Evolutionary conservation across 2,329 filamentous ascomycete genomes (phyloP).

Genomic region (Passalora sequoiae): DNA sequence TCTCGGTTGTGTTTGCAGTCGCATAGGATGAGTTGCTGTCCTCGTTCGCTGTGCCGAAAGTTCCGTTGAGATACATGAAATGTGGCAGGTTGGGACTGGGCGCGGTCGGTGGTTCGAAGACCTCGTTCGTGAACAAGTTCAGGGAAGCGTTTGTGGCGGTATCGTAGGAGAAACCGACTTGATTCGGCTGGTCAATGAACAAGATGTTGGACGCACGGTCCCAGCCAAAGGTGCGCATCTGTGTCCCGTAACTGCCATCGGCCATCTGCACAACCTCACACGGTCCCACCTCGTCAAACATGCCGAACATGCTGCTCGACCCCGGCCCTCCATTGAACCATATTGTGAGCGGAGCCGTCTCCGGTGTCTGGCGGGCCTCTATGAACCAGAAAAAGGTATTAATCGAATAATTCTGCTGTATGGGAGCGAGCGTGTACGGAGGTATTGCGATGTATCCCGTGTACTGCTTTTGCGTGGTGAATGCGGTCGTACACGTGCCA

Average conservation of each 20-base stretch:
- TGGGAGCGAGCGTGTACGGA: conserved; percentile 43
- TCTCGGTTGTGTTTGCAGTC: conserved; percentile 33
- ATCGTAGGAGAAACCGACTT: conserved; percentile 66
- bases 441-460: conserved; percentile 62
- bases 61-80: conserved; percentile 55
- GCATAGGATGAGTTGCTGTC: conserved; percentile 14
- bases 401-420: conserved; percentile 52
- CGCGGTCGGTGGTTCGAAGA: conserved; percentile 38
- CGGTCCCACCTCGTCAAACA: conserved; percentile 57
- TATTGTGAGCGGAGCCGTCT: conserved; percentile 53
- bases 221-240: conserved; percentile 60
- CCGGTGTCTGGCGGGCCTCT: conserved; percentile 46
- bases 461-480: conserved; percentile 62
- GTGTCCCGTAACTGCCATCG: conserved; percentile 36
- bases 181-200: conserved; percentile 61
- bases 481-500: conserved; percentile 61
- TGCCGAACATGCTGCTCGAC: conserved; percentile 58
- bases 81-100: conserved; percentile 14
- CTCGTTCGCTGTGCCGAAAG: conserved; percentile 54
- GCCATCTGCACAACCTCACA: conserved; percentile 40
- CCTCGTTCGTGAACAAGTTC: conserved; percentile 41
- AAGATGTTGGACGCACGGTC: conserved; percentile 56
- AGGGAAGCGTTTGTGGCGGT: conserved; percentile 57
- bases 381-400: conserved; percentile 64
- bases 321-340: conserved; percentile 67